Conservation (phyloP, 345 rosid genomes). For the Ricinus communis region DNA sequence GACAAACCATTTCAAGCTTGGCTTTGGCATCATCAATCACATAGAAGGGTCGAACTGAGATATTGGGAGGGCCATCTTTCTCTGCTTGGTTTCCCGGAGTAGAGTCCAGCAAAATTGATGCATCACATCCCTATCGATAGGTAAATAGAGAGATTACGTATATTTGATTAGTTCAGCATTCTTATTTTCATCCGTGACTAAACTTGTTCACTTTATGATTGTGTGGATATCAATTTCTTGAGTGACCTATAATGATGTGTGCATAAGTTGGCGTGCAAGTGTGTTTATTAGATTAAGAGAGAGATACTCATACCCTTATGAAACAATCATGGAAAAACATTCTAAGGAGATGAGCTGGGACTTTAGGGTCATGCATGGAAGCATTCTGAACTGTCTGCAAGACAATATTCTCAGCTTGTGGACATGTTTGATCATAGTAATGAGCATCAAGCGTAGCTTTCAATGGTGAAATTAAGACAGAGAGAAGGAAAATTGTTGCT, state of each 20-base stretch:
- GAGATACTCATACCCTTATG: conserved; percentile 53
- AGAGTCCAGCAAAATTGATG: conserved; percentile 68
- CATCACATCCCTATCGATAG: conserved; percentile 71
- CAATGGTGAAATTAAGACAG: conserved; percentile 27
- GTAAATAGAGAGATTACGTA: background rate
- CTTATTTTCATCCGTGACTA: background rate
- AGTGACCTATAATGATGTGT: background rate
- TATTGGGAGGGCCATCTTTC: conserved; percentile 83
- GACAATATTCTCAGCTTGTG: conserved; percentile 65
- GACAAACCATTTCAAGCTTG: conserved; percentile 70
- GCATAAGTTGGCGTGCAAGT: background rate
- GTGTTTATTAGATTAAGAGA: background rate
- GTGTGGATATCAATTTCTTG: background rate
- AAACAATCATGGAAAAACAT: conserved; percentile 95
- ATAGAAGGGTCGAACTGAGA: conserved; percentile 70
- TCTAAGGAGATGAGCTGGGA: conserved; percentile 76
- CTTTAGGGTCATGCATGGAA: conserved; percentile 61
- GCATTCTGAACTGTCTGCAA: conserved; percentile 57
- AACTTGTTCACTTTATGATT: background rate
- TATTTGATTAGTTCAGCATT: background rate
- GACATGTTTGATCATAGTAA: conserved; percentile 70
- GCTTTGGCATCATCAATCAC: conserved; percentile 72
- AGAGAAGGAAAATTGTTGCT: conserved; percentile 21
- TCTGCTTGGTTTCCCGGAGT: conserved; percentile 67
- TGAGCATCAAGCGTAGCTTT: conserved; percentile 44